Percentiles rank a stretch among this genome's conserved stretches.
phyloP scores from a whole-genome alignment of 139 green algal species.

The Dunaliella primolecta region DNA sequence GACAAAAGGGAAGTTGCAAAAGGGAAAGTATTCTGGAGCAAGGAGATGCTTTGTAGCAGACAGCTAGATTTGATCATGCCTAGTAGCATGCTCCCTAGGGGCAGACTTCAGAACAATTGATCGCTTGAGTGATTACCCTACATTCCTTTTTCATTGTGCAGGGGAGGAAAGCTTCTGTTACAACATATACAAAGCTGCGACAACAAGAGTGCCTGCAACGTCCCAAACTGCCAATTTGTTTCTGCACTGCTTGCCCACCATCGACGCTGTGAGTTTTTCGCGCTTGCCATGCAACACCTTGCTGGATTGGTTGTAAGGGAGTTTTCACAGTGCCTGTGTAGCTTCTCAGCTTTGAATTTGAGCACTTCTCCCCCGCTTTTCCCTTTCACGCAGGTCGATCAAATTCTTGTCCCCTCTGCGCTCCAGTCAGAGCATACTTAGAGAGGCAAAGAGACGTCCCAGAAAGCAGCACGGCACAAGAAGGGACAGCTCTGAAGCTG shows the following conservation, averaged over 20 bases:
- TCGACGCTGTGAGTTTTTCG: not conserved
- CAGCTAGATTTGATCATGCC: too few relatives aligned
- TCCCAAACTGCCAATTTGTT: not conserved
- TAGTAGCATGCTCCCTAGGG: too few relatives aligned
- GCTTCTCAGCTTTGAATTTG: not conserved
- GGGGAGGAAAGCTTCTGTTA: not conserved
- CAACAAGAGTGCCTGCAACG: not conserved
- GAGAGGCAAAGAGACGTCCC: too few relatives aligned
- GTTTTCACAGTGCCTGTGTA: not conserved
- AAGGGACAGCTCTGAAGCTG: too few relatives aligned
- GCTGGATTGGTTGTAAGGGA: not conserved
- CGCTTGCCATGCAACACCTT: not conserved
- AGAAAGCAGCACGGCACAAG: too few relatives aligned
- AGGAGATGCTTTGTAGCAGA: too few relatives aligned
- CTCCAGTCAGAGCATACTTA: not conserved
- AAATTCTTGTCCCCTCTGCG: not conserved
- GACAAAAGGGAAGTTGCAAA: too few relatives aligned
- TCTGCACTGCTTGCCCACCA: not conserved
- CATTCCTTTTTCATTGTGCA: too few relatives aligned
- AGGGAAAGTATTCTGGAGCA: too few relatives aligned
- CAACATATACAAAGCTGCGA: not conserved
- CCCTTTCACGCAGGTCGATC: not conserved
- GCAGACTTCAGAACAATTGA: too few relatives aligned
- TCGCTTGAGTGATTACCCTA: too few relatives aligned
- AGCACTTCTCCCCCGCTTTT: not conserved